These are phyloP conservation scores for Cryphonectria nitschkei DNA, from an alignment of 2,329 filamentous ascomycete species.

Conservation along the genomic window DNA sequence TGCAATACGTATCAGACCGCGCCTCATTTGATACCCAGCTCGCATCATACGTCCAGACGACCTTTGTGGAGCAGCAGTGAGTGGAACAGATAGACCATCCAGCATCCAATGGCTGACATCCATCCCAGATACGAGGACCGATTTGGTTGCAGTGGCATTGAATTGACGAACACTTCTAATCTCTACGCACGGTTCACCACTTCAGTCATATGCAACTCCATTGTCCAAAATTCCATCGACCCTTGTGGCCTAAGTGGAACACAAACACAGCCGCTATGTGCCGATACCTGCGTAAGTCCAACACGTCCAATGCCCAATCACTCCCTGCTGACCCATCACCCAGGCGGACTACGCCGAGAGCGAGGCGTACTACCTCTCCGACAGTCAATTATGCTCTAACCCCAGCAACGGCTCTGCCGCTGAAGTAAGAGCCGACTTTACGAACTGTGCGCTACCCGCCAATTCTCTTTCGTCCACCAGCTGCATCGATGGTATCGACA, in stretches of 20 bases:
- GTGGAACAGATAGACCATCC: conserved; percentile 35
- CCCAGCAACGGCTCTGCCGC: conserved; percentile 67
- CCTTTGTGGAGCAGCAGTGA: conserved; percentile 80
- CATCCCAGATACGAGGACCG: conserved; percentile 73
- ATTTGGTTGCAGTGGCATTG: conserved; percentile 78
- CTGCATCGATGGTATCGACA: conserved; percentile 77
- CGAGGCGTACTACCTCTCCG: conserved; percentile 81
- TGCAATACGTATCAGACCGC: conserved; percentile 77
- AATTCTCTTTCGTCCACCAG: conserved; percentile 70
- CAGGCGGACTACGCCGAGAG: conserved; percentile 81
- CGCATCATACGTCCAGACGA: conserved; percentile 70
- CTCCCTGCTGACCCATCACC: conserved; percentile 37
- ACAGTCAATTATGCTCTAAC: conserved; percentile 71
- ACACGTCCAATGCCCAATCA: conserved; percentile 34
- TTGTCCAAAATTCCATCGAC: conserved; percentile 84
- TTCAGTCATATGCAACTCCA: conserved; percentile 88
- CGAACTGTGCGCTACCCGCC: conserved; percentile 83
- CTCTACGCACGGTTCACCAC: conserved; percentile 94
- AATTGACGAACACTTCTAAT: conserved; percentile 76
- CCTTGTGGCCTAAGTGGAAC: conserved; percentile 68
- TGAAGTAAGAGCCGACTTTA: conserved; percentile 90
- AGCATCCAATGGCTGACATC: conserved; percentile 27
- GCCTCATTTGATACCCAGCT: conserved; percentile 79
- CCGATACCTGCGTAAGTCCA: conserved; percentile 76
- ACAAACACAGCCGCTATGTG: conserved; percentile 77